Base-by-base conservation (phyloP, 768 basidiomycete species). In the Russula brevipes region DNA sequence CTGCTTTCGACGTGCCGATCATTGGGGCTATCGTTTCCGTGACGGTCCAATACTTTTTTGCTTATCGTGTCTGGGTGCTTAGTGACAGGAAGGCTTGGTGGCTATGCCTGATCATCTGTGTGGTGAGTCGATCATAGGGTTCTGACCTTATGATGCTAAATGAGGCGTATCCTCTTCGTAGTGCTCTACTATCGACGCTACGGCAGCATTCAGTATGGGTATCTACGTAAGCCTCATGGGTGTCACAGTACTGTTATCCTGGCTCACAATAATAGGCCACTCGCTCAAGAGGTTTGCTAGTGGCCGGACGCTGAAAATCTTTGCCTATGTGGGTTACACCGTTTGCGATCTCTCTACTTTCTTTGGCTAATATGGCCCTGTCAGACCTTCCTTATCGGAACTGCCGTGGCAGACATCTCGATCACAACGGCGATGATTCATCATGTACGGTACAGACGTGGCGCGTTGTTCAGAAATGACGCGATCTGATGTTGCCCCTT, bases 1-100 rank as follows among this genome's bases (percentile, higher is more conserved):
- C 57, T 1, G 17, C 35, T 12, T 54, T 58, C 31, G 51, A 53
- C 10, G 57, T 24, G 3, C 52, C 63, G 8, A 59, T 64, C 5
- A 54, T 64, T 14, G 57, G 39, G 9, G 24, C 63, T 7, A 3
- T 64, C 0, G 46, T 59, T 36, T 59, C 63, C 1, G 6, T 54
- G 39, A 11, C 16, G 39, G 63, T 64, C 5, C 63, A 64, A 41
- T 54, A 42, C 19, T 64, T 64, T 36, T 64, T 64, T 46, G 63
- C 46, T 4, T 64, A 64, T 59, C 63, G 63, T 24, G 38, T 64
- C 16, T 64, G 57, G 63, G n/a, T 54, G 3, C 51, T 64, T 4
- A 64, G 63, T 7, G 10, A 31, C 4, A 64, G 4, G 46, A 30
- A 17, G 11, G 49, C 19, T 33, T 12, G 35, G 45, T 46, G 38